These are phyloP conservation scores for Quercus tomentella DNA, from an alignment of 331 rosid species.

Conservation along the genomic window DNA sequence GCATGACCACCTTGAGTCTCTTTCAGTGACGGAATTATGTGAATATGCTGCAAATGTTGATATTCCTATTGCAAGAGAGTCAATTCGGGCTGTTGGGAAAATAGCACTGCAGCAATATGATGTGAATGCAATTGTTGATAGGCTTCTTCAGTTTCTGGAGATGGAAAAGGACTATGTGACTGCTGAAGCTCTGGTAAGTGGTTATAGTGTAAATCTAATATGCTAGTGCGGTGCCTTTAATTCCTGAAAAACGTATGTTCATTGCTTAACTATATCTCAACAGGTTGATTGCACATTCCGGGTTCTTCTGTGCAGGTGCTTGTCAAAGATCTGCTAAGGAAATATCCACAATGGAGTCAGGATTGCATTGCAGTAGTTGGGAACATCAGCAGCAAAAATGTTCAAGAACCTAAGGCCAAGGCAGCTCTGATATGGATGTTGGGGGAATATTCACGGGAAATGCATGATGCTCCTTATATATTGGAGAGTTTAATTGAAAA, in stretches of 20 bases:
- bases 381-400: slow-evolving; percentile 92
- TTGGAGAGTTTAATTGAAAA: slow-evolving; percentile 81
- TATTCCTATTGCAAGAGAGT: slow-evolving; percentile 99
- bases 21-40: slow-evolving; percentile 94
- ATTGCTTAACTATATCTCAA: slow-evolving; percentile 10
- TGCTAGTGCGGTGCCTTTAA: slow-evolving; percentile 8
- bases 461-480: slow-evolving; percentile 94
- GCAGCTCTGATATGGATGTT: slow-evolving; percentile 99
- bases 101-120: slow-evolving; percentile 99
- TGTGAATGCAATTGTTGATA: slow-evolving; percentile 96
- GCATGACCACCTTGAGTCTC: slow-evolving; percentile 23
- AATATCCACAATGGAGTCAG: slow-evolving; percentile 99
- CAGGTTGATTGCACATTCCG: slow-evolving; percentile 19
- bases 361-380: slow-evolving; percentile 99
- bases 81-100: slow-evolving; percentile 98
- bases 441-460: slow-evolving; percentile 97
- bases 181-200: slow-evolving; percentile 93
- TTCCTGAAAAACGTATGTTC: slow-evolving; percentile 13
- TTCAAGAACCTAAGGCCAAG: slow-evolving; percentile 98
- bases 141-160: slow-evolving; percentile 99
- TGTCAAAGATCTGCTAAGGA: slow-evolving; percentile 92
- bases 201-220: slow-evolving; percentile 7
- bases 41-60: slow-evolving; percentile 99
- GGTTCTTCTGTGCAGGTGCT: slow-evolving; percentile 68
- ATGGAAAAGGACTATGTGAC: slow-evolving; percentile 99